phyloP scores from a whole-genome alignment of 202 grass and related monocot species.

The Setaria viridis region DNA sequence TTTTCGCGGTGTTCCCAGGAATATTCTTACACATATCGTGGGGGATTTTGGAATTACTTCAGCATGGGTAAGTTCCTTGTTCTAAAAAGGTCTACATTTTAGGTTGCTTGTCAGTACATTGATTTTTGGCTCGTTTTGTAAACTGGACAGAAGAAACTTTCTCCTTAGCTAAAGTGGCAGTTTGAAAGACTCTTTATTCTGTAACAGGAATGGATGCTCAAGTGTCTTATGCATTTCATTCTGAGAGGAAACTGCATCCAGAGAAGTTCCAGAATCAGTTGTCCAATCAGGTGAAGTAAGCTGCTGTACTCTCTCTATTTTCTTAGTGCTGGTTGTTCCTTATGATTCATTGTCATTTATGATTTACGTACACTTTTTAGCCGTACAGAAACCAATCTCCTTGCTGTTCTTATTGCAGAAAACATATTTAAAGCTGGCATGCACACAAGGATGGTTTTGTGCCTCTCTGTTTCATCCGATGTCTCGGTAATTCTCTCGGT shows the following conservation, averaged over 20 bases:
- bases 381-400: slow-evolving; percentile 32
- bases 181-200: slow-evolving; percentile 43
- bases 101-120: not conserved
- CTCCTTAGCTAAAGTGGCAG: slow-evolving; percentile 34
- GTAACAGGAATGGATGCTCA: slow-evolving; percentile 96
- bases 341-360: slow-evolving; percentile 27
- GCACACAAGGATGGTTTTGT: slow-evolving; percentile 98
- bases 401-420: slow-evolving; percentile 71
- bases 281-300: slow-evolving; percentile 83
- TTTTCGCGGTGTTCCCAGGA: slow-evolving; percentile 59
- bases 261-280: slow-evolving; percentile 98
- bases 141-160: slow-evolving; percentile 9
- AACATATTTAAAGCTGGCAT: slow-evolving; percentile 91
- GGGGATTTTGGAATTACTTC: slow-evolving; percentile 99
- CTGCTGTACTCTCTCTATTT: slow-evolving; percentile 9
- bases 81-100: slow-evolving; percentile 31
- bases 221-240: slow-evolving; percentile 95
- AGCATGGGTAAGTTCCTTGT: slow-evolving; percentile 88
- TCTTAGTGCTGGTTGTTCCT: not conserved
- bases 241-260: slow-evolving; percentile 85
- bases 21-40: slow-evolving; percentile 79
- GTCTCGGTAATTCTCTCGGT: slow-evolving; percentile 70
- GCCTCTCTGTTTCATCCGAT: slow-evolving; percentile 71
- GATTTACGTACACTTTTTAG: not conserved
- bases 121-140: not conserved